Evolutionary conservation across 306 rosid genomes (phyloP), one percentile per base, ranked within the genome.

Genomic region (Lathyrus oleraceus): DNA sequence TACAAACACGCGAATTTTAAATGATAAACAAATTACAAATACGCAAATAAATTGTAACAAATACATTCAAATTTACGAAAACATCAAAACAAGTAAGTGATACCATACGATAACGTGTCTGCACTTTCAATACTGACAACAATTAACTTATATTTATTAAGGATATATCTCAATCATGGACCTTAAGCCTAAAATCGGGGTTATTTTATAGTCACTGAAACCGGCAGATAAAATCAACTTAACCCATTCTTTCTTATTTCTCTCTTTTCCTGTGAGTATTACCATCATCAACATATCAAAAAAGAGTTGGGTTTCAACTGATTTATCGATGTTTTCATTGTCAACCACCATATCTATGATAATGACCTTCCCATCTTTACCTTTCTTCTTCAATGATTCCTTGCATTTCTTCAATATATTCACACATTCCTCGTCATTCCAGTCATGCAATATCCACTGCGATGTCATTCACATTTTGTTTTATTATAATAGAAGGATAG

Each of bases 381-480:
- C 76, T 19, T 48, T 54, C 16, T 19, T 10, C 0, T 10, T 8
- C 13, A 74, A 8, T 1, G 78, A 44, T 5, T 74, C 78, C 57
- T 74, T 74, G 23, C 78, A 74, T 12, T 65, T 74, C 58, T 64
- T 64, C 21, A 74, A 42, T 27, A 74, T 74, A 10, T 53, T 13
- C 10, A 63, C 15, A 13, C 78, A 73, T 17, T 73, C 65, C 5
- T 52, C 65, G 9, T 73, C 78, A 30, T 16, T 74, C 71, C 71
- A 74, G 12, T 53, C 57, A 53, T 74, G 78, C 58, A 74, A 52
- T 10, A 74, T 40, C 78, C 58, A 74, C 78, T 74, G 44, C 14
- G 4, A 49, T 38, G 19, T 25, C 43, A 42, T 64, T 52, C 8
- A 47, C 14, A 49, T 0, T 17, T 49, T 19, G 10, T 2, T 48